A percentile compares a stretch with the other conserved stretches of the same genome.
These are phyloP conservation scores for Cercospora sojina DNA, from an alignment of 2,329 filamentous ascomycete genomes.

Conservation along the genomic window DNA sequence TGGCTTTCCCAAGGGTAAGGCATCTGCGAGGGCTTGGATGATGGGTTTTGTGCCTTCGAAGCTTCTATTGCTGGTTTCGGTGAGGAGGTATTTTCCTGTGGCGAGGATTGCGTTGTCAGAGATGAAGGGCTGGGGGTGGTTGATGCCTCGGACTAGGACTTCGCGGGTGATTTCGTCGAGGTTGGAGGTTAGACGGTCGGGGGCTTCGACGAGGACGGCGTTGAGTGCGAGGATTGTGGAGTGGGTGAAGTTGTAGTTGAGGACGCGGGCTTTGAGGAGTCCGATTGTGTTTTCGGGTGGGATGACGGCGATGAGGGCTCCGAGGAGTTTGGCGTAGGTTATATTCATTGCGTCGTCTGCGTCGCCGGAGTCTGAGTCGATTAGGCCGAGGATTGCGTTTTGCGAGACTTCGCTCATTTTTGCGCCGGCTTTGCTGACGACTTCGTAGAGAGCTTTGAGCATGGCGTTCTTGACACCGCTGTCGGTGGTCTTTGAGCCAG, in stretches of 20 bases:
- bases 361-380: slow-evolving; percentile 79
- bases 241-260: slow-evolving; percentile 71
- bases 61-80: slow-evolving; percentile 60
- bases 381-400: slow-evolving; percentile 79
- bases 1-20: slow-evolving; percentile 74
- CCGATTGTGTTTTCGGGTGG: slow-evolving; percentile 65
- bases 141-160: slow-evolving; percentile 77
- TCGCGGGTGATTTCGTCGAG: slow-evolving; percentile 72
- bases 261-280: slow-evolving; percentile 70
- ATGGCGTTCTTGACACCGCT: slow-evolving; percentile 88
- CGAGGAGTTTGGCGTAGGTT: slow-evolving; percentile 85
- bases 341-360: slow-evolving; percentile 72
- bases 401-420: slow-evolving; percentile 95
- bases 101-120: slow-evolving; percentile 86
- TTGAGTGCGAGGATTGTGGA: slow-evolving; percentile 85
- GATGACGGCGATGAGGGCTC: slow-evolving; percentile 84
- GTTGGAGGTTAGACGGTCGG: slow-evolving; percentile 65
- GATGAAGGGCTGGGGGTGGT: slow-evolving; percentile 63
- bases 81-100: slow-evolving; percentile 83
- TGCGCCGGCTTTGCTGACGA: slow-evolving; percentile 87
- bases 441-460: slow-evolving; percentile 94
- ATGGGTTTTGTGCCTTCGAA: slow-evolving; percentile 78
- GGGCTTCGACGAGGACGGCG: slow-evolving; percentile 78
- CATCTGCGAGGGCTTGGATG: slow-evolving; percentile 72
- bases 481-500: slow-evolving; percentile 90